A percentile compares a stretch with the other conserved stretches of the same genome.
Evolutionary conservation across 177 flowering plant species (phyloP).

Genomic region (Vitis hybrid): DNA sequence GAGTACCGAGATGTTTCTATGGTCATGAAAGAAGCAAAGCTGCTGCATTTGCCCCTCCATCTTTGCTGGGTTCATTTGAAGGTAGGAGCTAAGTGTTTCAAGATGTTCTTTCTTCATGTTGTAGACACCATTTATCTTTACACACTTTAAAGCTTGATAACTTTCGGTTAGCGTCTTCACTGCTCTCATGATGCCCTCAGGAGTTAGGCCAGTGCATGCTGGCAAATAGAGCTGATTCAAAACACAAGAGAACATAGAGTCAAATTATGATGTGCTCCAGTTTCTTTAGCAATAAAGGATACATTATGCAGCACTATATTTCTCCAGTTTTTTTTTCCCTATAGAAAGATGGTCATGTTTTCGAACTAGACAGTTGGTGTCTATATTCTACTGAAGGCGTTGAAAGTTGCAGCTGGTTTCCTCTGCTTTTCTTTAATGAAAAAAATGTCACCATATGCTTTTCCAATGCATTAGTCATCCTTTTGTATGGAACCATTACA

Average conservation of each 20-base stretch:
- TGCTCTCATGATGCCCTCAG: constrained; percentile 53
- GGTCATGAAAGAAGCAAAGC: constrained; percentile 20
- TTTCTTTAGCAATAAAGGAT: not conserved
- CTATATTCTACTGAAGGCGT: no score
- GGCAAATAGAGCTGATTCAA: constrained; percentile 61
- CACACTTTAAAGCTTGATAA: constrained; percentile 23
- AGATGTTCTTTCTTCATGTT: constrained; percentile 46
- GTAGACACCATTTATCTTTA: constrained; percentile 50
- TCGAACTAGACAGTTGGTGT: no score
- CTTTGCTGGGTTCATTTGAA: constrained; percentile 17
- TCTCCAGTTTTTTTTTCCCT: no score
- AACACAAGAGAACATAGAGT: not conserved
- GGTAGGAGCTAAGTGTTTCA: constrained; percentile 32
- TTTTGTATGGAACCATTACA: no score
- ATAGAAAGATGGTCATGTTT: no score
- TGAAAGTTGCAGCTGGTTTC: no score
- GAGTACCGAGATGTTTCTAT: constrained; percentile 8
- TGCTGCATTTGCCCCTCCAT: constrained; percentile 10
- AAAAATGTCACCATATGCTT: no score
- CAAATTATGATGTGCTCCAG: not conserved
- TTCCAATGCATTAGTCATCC: no score
- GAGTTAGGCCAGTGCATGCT: constrained; percentile 62
- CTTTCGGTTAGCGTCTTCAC: constrained; percentile 37
- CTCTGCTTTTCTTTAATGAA: no score
- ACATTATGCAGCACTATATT: no score